These are phyloP conservation scores for Emmonsiellopsis sp. DNA, from an alignment of 2,329 filamentous ascomycete species.

Conservation along the genomic window DNA sequence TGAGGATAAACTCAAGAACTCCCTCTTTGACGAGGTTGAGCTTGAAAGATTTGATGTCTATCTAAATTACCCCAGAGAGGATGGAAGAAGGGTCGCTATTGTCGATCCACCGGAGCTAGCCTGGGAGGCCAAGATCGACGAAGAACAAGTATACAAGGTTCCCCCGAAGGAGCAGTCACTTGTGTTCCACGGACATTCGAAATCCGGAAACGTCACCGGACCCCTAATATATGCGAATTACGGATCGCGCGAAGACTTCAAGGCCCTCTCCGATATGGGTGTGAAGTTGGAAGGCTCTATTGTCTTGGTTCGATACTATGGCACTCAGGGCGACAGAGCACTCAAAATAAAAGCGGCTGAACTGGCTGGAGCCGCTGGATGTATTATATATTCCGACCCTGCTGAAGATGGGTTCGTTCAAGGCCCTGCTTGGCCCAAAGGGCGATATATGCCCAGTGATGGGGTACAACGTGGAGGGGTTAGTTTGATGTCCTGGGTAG, in stretches of 20 bases:
- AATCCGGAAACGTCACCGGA: slow-evolving; percentile 73
- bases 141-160: slow-evolving; percentile 60
- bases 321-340: slow-evolving; percentile 60
- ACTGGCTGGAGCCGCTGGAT: slow-evolving; percentile 73
- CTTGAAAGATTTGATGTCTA: slow-evolving; percentile 81
- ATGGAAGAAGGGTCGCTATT: slow-evolving; percentile 72
- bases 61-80: slow-evolving; percentile 75
- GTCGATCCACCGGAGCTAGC: slow-evolving; percentile 56
- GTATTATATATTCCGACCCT: slow-evolving; percentile 88
- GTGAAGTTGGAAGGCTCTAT: slow-evolving; percentile 71
- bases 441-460: slow-evolving; percentile 69
- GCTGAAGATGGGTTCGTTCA: slow-evolving; percentile 69
- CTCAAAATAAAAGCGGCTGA: slow-evolving; percentile 88
- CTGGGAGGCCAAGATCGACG: slow-evolving; percentile 79
- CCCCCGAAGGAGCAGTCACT: slow-evolving; percentile 58
- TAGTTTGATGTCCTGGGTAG: slow-evolving; percentile 67
- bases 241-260: slow-evolving; percentile 75
- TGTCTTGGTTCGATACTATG: slow-evolving; percentile 72
- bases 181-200: slow-evolving; percentile 83
- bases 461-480: slow-evolving; percentile 77
- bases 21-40: slow-evolving; percentile 63
- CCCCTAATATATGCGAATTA: slow-evolving; percentile 89
- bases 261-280: slow-evolving; percentile 58
- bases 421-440: slow-evolving; percentile 64
- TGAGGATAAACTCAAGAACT: slow-evolving; percentile 62